These are phyloP conservation scores for Filobasidium floriforme DNA, from an alignment of 768 basidiomycete species.

Conservation along the genomic window DNA sequence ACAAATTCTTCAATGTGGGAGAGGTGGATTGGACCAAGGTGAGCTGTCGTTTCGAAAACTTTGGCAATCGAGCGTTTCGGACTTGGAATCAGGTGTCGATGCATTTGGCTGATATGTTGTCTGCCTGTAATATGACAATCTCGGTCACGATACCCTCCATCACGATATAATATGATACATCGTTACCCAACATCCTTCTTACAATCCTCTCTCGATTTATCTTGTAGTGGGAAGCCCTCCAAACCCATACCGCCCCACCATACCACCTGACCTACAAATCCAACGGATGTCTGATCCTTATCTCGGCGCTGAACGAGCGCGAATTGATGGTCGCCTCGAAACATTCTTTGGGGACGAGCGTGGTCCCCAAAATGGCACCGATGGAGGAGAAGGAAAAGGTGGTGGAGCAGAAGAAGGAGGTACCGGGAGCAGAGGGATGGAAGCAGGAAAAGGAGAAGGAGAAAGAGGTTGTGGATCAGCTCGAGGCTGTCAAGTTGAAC, in stretches of 20 bases:
- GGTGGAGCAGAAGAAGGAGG: neutral
- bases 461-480: neutral
- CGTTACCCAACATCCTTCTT: too few relatives aligned
- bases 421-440: too few relatives aligned
- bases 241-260: slow-evolving; percentile 61
- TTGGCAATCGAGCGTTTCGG: too few relatives aligned
- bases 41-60: neutral
- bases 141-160: too few relatives aligned
- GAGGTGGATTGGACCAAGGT: slow-evolving; percentile 85
- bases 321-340: slow-evolving; percentile 84
- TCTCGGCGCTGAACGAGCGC: slow-evolving; percentile 67
- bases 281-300: slow-evolving; percentile 95
- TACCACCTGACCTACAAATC: slow-evolving; percentile 87
- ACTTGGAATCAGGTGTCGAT: too few relatives aligned
- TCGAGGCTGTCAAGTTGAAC: too few relatives aligned
- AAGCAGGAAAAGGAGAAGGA: neutral
- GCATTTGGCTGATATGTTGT: too few relatives aligned
- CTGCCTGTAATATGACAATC: too few relatives aligned
- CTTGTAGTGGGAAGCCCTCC: slow-evolving; percentile 67
- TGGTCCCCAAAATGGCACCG: neutral
- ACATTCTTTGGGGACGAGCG: slow-evolving; percentile 56
- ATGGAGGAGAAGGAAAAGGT: neutral
- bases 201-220: neutral
- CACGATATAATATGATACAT: too few relatives aligned
- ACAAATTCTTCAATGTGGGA: slow-evolving; percentile 97